Conservation (phyloP, 768 basidiomycete genomes). For the Kwoniella sp. region DNA sequence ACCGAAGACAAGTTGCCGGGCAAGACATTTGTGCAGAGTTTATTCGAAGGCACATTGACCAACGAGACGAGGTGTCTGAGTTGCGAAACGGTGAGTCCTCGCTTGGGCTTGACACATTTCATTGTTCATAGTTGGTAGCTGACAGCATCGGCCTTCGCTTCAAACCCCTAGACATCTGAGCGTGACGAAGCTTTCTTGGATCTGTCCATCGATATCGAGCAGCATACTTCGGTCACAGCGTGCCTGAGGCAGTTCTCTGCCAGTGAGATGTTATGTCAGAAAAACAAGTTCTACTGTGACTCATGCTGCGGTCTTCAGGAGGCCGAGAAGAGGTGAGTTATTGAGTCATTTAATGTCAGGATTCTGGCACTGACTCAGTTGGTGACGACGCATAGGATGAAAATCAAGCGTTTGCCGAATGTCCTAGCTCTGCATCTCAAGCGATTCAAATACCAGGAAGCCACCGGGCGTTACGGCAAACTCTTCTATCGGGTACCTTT, state of each 20-base stretch:
- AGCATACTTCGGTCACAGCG: slow-evolving; percentile 93
- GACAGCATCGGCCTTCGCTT: slow-evolving; percentile 13
- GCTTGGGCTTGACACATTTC: not conserved
- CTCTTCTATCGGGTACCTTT: slow-evolving; percentile 95
- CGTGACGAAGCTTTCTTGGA: slow-evolving; percentile 96
- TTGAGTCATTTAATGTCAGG: no score
- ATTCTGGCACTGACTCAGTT: not conserved
- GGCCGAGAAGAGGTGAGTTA: slow-evolving; percentile 86
- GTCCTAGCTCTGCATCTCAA: slow-evolving; percentile 94
- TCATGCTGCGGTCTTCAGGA: slow-evolving; percentile 95
- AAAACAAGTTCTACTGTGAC: slow-evolving; percentile 98
- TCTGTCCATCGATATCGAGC: slow-evolving; percentile 98
- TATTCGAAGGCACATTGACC: slow-evolving; percentile 91
- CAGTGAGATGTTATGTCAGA: slow-evolving; percentile 96
- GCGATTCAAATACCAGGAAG: slow-evolving; percentile 98
- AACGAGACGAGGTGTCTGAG: slow-evolving; percentile 97
- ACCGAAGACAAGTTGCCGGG: slow-evolving; percentile 30
- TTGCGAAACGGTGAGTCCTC: slow-evolving; percentile 81
- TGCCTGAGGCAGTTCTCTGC: slow-evolving; percentile 96
- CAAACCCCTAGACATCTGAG: slow-evolving; percentile 70
- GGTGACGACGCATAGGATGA: slow-evolving; percentile 71
- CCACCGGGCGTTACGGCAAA: slow-evolving; percentile 85
- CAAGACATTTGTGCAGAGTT: slow-evolving; percentile 79
- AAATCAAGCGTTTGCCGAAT: slow-evolving; percentile 94
- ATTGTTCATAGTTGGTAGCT: not conserved